Conservation (phyloP, 176 grass and related monocot genomes). For the Lolium rigidum region DNA sequence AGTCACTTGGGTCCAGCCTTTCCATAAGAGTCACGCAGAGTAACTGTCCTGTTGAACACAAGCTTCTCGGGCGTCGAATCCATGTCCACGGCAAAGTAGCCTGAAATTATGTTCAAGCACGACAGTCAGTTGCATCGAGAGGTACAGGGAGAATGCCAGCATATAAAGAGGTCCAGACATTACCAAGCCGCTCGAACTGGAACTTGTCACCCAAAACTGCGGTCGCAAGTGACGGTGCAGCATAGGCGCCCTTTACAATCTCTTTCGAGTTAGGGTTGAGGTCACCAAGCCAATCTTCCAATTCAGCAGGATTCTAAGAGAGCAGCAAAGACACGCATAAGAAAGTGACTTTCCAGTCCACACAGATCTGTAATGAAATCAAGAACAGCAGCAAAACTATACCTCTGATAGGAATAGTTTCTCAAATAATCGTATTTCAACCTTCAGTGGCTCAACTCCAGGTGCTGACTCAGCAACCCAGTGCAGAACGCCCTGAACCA, state of each 20-base stretch:
- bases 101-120: conserved; percentile 43
- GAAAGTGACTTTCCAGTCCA: background rate
- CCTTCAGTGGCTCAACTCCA: conserved; percentile 80
- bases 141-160: background rate
- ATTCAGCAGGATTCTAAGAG: conserved; percentile 76
- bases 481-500: conserved; percentile 88
- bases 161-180: conserved; percentile 23
- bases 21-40: conserved; percentile 83
- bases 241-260: conserved; percentile 80
- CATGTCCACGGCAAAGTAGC: conserved; percentile 85
- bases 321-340: conserved; percentile 17
- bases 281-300: conserved; percentile 90
- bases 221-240: conserved; percentile 59
- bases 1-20: conserved; percentile 61
- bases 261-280: conserved; percentile 88
- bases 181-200: conserved; percentile 98
- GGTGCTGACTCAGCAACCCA: conserved; percentile 92
- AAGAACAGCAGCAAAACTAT: conserved; percentile 10
- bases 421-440: conserved; percentile 92
- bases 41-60: conserved; percentile 90
- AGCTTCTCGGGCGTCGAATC: conserved; percentile 67
- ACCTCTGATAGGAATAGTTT: conserved; percentile 92
- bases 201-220: conserved; percentile 80
- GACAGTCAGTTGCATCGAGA: background rate
- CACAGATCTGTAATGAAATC: background rate